These are phyloP conservation scores for Capronia coronata DNA, from an alignment of 2,329 filamentous ascomycete species.

Conservation along the genomic window DNA sequence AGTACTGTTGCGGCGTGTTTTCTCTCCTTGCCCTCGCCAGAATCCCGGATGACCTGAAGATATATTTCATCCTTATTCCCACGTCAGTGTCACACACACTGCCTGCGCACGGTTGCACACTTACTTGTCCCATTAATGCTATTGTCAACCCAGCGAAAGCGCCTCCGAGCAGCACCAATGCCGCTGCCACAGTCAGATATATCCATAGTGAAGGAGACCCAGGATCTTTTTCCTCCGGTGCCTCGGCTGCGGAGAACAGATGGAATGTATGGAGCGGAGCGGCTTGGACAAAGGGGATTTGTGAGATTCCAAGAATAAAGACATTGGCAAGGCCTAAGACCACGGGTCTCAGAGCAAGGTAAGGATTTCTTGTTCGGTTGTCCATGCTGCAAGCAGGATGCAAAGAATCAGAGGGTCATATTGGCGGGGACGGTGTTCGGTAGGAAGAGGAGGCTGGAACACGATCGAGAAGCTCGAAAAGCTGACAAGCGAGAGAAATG, in stretches of 20 bases:
- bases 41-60: slow-evolving; percentile 84
- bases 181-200: slow-evolving; percentile 69
- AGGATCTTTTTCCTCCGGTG: slow-evolving; percentile 45
- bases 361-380: slow-evolving; percentile 22
- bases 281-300: slow-evolving; percentile 37
- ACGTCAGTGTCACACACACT: slow-evolving; percentile 3
- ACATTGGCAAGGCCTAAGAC: slow-evolving; percentile 40
- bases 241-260: slow-evolving; percentile 24
- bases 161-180: slow-evolving; percentile 78
- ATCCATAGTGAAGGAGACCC: slow-evolving; percentile 67
- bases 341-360: slow-evolving; percentile 36
- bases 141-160: slow-evolving; percentile 87
- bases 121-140: slow-evolving; percentile 56
- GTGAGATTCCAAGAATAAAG: slow-evolving; percentile 34
- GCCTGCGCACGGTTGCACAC: slow-evolving; percentile 3
- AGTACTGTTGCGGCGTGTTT: slow-evolving; percentile 79
- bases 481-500: no score
- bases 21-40: slow-evolving; percentile 75
- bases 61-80: slow-evolving; percentile 78
- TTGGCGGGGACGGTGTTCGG: not conserved
- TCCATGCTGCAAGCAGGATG: slow-evolving; percentile 12
- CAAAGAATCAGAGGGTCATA: slow-evolving; percentile 10
- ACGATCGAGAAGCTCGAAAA: no score
- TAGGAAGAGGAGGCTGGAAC: not conserved
- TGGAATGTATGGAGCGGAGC: slow-evolving; percentile 31